phyloP scores from a whole-genome alignment of 176 grass and related monocot species.

The Paspalum notatum region DNA sequence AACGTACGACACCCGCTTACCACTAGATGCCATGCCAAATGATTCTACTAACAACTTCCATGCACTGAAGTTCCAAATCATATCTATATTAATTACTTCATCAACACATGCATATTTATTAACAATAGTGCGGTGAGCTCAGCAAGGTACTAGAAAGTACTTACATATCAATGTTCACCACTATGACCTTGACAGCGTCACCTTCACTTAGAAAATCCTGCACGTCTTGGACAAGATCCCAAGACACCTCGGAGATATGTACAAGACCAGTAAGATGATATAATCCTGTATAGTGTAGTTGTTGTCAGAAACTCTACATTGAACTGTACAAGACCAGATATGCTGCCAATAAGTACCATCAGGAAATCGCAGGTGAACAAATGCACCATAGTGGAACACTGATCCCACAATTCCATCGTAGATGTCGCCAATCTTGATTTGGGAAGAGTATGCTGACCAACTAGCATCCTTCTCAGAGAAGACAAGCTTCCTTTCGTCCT shows the following conservation, averaged over 20 bases:
- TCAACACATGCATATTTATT: background rate
- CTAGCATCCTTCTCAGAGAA: conserved; percentile 86
- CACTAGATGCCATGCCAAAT: background rate
- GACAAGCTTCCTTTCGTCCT: conserved; percentile 82
- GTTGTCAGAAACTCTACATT: conserved; percentile 21
- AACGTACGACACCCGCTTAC: conserved; percentile 20
- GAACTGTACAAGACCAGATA: background rate
- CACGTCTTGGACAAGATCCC: conserved; percentile 96
- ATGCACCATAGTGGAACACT: conserved; percentile 86
- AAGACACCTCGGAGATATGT: conserved; percentile 94
- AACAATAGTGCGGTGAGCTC: background rate
- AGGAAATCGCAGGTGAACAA: conserved; percentile 81
- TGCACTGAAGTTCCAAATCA: background rate
- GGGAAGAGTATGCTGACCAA: conserved; percentile 67
- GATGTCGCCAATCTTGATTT: conserved; percentile 58
- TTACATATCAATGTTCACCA: conserved; percentile 75
- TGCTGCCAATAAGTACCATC: conserved; percentile 67
- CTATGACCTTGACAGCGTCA: conserved; percentile 70
- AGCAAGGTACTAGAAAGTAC: conserved; percentile 18
- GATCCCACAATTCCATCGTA: conserved; percentile 77
- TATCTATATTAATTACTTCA: conserved; percentile 3
- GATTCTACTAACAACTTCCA: background rate
- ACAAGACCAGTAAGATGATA: conserved; percentile 92
- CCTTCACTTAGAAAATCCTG: conserved; percentile 82
- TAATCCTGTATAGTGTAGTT: conserved; percentile 46